Percentiles rank a stretch among this genome's conserved stretches.
Conservation (phyloP, 495 filamentous ascomycete species). For the Penicillium tannophilum region DNA sequence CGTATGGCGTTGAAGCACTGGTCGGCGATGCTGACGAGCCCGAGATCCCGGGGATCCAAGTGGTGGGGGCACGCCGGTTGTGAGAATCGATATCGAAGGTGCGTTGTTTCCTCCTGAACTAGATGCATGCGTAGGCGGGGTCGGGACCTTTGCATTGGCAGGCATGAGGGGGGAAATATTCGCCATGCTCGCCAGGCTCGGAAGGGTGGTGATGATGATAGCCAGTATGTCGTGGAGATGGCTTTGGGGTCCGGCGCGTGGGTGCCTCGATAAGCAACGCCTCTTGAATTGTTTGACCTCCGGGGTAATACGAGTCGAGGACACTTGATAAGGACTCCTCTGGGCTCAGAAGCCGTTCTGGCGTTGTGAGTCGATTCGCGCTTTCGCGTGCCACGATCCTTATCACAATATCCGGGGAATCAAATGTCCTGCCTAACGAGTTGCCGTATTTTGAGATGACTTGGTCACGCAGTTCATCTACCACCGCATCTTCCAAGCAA, state of each 20-base stretch:
- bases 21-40: constrained; percentile 46
- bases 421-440: constrained; percentile 82
- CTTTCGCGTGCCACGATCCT: constrained; percentile 58
- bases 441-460: constrained; percentile 93
- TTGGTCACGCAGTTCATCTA: constrained; percentile 92
- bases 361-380: constrained; percentile 46
- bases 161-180: constrained; percentile 92
- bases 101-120: constrained; percentile 30
- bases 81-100: constrained; percentile 74
- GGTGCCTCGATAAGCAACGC: constrained; percentile 91
- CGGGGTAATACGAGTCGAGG: constrained; percentile 84
- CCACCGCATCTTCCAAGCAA: constrained; percentile 83
- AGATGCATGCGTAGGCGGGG: constrained; percentile 44
- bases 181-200: constrained; percentile 75
- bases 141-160: constrained; percentile 38
- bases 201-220: constrained; percentile 56
- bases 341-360: constrained; percentile 73
- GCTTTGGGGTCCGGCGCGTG: constrained; percentile 76
- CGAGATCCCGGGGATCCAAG: constrained; percentile 81
- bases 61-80: constrained; percentile 75
- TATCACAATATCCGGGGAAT: constrained; percentile 82
- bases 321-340: constrained; percentile 81
- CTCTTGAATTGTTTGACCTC: constrained; percentile 86
- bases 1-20: constrained; percentile 62
- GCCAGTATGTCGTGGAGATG: constrained; percentile 63